Conservation (phyloP, 2,329 filamentous ascomycete genomes). For the Raffaelea albimanens region DNA sequence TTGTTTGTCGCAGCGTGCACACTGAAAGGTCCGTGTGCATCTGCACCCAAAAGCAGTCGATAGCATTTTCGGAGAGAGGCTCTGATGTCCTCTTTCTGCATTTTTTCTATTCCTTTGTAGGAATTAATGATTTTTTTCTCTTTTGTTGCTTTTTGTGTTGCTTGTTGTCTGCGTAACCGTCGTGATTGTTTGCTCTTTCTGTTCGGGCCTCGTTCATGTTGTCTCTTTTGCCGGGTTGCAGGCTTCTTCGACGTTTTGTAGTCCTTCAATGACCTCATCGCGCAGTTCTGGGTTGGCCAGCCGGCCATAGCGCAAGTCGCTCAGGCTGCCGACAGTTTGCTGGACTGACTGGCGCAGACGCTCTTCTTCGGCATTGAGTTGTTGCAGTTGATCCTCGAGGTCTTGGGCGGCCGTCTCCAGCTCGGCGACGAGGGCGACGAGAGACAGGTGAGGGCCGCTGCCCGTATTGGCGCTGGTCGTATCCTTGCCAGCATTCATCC, state of each 20-base stretch:
- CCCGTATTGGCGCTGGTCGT: no score
- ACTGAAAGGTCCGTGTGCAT: no score
- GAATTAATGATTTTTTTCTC: no score
- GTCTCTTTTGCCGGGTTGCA: constrained; percentile 35
- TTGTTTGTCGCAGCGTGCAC: no score
- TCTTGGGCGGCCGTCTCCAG: constrained; percentile 57
- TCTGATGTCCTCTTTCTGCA: not conserved
- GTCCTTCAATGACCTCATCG: constrained; percentile 57
- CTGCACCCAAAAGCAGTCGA: no score
- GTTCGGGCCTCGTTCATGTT: not conserved
- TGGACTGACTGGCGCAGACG: constrained; percentile 51
- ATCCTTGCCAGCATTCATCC: no score
- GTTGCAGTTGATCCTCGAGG: constrained; percentile 58
- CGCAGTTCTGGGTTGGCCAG: constrained; percentile 55
- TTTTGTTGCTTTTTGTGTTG: no score
- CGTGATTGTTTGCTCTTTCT: no score
- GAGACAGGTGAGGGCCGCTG: constrained; percentile 36
- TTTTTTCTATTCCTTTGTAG: not conserved
- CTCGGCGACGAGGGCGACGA: constrained; percentile 55
- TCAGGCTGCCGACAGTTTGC: constrained; percentile 61
- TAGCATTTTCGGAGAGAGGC: no score
- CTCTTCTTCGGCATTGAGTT: constrained; percentile 55
- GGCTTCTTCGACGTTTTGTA: constrained; percentile 53
- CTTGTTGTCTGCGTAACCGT: no score
- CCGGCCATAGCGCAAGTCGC: constrained; percentile 73